phyloP scores from a whole-genome alignment of 768 basidiomycete genomes.

The Trametes maxima region DNA sequence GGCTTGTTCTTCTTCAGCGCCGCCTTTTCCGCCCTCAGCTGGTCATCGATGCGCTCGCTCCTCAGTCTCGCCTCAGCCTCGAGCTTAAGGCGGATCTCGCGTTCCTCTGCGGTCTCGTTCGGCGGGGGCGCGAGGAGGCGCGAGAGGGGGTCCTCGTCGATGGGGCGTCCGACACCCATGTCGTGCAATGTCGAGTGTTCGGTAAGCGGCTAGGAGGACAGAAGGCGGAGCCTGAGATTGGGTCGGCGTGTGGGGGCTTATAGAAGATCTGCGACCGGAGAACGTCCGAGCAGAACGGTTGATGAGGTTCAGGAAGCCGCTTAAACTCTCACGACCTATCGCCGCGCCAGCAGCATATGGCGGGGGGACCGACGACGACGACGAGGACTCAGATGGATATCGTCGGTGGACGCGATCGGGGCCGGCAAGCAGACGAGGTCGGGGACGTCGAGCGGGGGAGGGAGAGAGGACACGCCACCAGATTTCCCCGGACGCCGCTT shows the following conservation, averaged over 20 bases:
- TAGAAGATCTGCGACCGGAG: slow-evolving; percentile 11
- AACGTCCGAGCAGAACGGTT: background rate
- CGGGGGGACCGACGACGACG: no score
- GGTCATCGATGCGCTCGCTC: slow-evolving; percentile 54
- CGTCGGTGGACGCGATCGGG: background rate
- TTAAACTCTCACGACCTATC: slow-evolving; percentile 6
- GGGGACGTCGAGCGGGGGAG: background rate
- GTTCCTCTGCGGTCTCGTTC: slow-evolving; percentile 56
- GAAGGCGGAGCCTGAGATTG: slow-evolving; percentile 1
- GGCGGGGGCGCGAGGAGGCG: slow-evolving; percentile 58
- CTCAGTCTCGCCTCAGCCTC: slow-evolving; percentile 62
- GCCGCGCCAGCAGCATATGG: background rate
- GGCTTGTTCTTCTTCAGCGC: slow-evolving; percentile 34
- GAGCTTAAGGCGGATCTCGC: slow-evolving; percentile 42
- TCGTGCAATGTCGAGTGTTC: background rate
- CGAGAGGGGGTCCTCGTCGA: slow-evolving; percentile 60
- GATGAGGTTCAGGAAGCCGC: background rate
- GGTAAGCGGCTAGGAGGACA: background rate
- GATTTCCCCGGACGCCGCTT: background rate
- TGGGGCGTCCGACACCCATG: slow-evolving; percentile 37
- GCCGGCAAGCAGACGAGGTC: background rate
- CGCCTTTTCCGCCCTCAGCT: slow-evolving; percentile 36
- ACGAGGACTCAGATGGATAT: no score
- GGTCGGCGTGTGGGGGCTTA: slow-evolving; percentile 1
- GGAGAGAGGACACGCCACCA: background rate